Base-by-base conservation (phyloP, 176 grass and related monocot genomes). In the Secale cereale region DNA sequence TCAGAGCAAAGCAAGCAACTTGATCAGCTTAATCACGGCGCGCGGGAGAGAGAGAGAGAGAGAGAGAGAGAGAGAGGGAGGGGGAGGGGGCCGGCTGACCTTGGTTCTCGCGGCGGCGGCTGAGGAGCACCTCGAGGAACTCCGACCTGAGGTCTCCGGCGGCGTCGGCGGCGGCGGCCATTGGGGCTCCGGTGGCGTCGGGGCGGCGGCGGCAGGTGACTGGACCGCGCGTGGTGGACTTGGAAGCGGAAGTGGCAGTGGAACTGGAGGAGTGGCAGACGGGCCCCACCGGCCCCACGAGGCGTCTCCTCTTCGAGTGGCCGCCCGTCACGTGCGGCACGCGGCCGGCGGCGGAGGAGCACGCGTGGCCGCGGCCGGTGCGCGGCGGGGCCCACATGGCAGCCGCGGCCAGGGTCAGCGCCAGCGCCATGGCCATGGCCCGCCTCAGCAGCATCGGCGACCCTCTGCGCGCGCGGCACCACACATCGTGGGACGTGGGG, bases 41-140 rank as follows among this genome's bases (percentile, higher is more conserved):
- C 5, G 48, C 15, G 11, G 3, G 27, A 10, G 45, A 48, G 73
- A 29, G 13, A 2, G 12, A 12, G 12, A 9, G n/a, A 17, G 48
- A 0, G 28, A 6, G 10, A 6, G 12, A 10, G 45, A 48, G 73
- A 29, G 13, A 2, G 12, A 12, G 12, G 12, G n/a, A 17, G 48
- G 1, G 28, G 9, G 10, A 6, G 12, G 26, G 67, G 0, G 72
- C 48, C n/a, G 40, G 14, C 52, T 59, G 33, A 93, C 85, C 92
- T 76, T 65, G 66, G 61, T 57, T 81, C 1, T 81, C 8, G 62
- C 56, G 83, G 59, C 88, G 81, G 71, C 92, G 88, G 84, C 88
- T 94, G 78, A 83, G 62, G 3, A 97, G 84, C 33, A 94, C 79
- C 36, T 73, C 12, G 64, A 71, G n/a, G 86, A 85, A 94, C 20